Percentiles rank a stretch among this genome's conserved stretches.
These are phyloP conservation scores for Colletotrichum tropicale DNA, from an alignment of 2,329 filamentous ascomycete species.

Conservation along the genomic window DNA sequence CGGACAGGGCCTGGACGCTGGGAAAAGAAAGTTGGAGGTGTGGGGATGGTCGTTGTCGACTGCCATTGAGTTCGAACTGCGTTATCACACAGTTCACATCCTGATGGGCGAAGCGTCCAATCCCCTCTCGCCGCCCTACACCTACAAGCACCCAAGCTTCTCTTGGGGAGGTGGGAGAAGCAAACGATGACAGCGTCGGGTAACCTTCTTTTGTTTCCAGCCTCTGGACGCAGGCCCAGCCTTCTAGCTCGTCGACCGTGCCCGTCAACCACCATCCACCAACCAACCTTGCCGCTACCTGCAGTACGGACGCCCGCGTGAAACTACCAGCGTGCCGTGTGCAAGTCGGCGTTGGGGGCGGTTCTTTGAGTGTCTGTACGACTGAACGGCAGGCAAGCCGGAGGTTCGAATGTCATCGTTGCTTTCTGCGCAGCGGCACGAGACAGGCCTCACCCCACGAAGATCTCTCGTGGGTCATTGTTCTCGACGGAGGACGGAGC, in stretches of 20 bases:
- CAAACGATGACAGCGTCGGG: background rate
- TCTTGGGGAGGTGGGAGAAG: background rate
- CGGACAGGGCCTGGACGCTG: background rate
- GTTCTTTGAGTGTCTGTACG: background rate
- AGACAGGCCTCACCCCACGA: conserved; percentile 4
- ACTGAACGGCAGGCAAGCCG: background rate
- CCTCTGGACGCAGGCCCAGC: background rate
- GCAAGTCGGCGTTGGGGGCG: background rate
- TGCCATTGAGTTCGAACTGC: conserved; percentile 5
- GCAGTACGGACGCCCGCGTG: background rate
- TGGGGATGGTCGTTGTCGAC: background rate
- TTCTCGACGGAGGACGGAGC: background rate
- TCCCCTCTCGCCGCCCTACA: conserved; percentile 12
- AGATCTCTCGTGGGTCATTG: conserved; percentile 9
- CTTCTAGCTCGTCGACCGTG: background rate
- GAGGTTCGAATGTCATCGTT: background rate
- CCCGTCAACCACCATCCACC: background rate
- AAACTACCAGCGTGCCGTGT: conserved; percentile 4
- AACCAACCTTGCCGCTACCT: background rate
- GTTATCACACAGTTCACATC: background rate
- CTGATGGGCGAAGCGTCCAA: background rate
- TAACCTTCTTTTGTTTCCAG: conserved; percentile 18
- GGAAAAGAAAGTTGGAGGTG: background rate
- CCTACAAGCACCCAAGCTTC: conserved; percentile 1
- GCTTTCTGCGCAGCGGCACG: background rate